A percentile compares a stretch with the other conserved stretches of the same genome.
These are phyloP conservation scores for Cytospora paraplurivora DNA, from an alignment of 2,329 filamentous ascomycete species.

Conservation along the genomic window DNA sequence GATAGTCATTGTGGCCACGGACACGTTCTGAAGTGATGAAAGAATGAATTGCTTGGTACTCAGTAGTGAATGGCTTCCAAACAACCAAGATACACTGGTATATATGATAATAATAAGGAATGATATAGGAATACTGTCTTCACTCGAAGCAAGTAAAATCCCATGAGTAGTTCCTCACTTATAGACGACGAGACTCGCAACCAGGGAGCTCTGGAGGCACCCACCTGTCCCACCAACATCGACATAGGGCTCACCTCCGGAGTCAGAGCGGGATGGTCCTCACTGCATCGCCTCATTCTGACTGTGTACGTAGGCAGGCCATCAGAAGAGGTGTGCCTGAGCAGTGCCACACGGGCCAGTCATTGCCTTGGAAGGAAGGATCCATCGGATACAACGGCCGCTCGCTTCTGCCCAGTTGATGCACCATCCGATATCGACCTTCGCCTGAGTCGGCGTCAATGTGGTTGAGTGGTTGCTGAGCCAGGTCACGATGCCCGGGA, in stretches of 20 bases:
- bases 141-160: slow-evolving; percentile 14
- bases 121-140: slow-evolving; percentile 7
- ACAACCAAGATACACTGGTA: neutral
- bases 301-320: slow-evolving; percentile 19
- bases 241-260: slow-evolving; percentile 18
- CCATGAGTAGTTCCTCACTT: slow-evolving; percentile 15
- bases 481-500: neutral
- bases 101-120: slow-evolving; percentile 10
- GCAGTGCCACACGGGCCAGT: slow-evolving; percentile 19
- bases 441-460: slow-evolving; percentile 1
- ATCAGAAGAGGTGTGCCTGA: slow-evolving; percentile 18
- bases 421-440: slow-evolving; percentile 17
- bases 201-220: neutral
- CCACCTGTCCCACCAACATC: slow-evolving; percentile 1
- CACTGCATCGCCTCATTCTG: slow-evolving; percentile 23
- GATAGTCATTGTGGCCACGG: neutral
- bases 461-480: neutral
- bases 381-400: slow-evolving; percentile 16
- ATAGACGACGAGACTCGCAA: slow-evolving; percentile 10
- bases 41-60: neutral
- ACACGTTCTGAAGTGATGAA: neutral
- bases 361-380: slow-evolving; percentile 11
- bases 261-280: slow-evolving; percentile 16
- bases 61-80: neutral
- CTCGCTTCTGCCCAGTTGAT: neutral